Evolutionary conservation across 2,329 filamentous ascomycete species (phyloP).

Genomic region (Achaetomium macrosporum): DNA sequence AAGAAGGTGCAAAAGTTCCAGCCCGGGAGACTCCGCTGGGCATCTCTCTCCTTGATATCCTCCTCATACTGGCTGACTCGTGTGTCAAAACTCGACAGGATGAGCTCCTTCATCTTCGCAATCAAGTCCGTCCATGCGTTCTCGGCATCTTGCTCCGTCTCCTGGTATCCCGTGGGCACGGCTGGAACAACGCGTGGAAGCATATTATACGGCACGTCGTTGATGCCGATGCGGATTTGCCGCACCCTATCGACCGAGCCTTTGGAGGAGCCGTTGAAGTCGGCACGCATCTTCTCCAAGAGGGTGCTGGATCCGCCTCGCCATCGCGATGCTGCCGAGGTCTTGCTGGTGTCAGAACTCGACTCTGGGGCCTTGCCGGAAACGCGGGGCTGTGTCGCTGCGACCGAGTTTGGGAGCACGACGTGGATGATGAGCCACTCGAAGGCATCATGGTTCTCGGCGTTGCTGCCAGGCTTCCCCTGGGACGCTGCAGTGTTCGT

Average conservation of each 20-base stretch:
- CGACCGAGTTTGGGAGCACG: slow-evolving; percentile 77
- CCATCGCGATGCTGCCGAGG: slow-evolving; percentile 61
- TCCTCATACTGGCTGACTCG: slow-evolving; percentile 94
- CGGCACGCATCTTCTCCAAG: slow-evolving; percentile 80
- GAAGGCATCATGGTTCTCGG: slow-evolving; percentile 92
- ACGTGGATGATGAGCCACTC: slow-evolving; percentile 96
- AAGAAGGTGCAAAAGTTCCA: slow-evolving; percentile 99
- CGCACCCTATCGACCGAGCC: slow-evolving; percentile 68
- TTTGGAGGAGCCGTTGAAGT: slow-evolving; percentile 77
- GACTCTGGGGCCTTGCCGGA: slow-evolving; percentile 47
- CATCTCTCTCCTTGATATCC: slow-evolving; percentile 90
- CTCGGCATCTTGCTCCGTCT: slow-evolving; percentile 71
- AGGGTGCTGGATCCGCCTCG: slow-evolving; percentile 74
- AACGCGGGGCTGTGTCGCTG: slow-evolving; percentile 68
- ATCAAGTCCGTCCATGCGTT: slow-evolving; percentile 80
- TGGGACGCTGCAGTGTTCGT: slow-evolving; percentile 58
- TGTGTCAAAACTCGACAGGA: slow-evolving; percentile 82
- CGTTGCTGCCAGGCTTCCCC: slow-evolving; percentile 52
- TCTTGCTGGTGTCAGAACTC: slow-evolving; percentile 46
- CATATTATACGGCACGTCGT: slow-evolving; percentile 60
- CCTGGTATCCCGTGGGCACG: slow-evolving; percentile 58
- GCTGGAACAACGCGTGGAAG: slow-evolving; percentile 58
- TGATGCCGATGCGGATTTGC: slow-evolving; percentile 74
- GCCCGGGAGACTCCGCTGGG: slow-evolving; percentile 77
- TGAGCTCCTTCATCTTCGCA: slow-evolving; percentile 77